These are phyloP conservation scores for Arthrobotrys musiformis DNA, from an alignment of 2,329 filamentous ascomycete genomes.

Conservation along the genomic window DNA sequence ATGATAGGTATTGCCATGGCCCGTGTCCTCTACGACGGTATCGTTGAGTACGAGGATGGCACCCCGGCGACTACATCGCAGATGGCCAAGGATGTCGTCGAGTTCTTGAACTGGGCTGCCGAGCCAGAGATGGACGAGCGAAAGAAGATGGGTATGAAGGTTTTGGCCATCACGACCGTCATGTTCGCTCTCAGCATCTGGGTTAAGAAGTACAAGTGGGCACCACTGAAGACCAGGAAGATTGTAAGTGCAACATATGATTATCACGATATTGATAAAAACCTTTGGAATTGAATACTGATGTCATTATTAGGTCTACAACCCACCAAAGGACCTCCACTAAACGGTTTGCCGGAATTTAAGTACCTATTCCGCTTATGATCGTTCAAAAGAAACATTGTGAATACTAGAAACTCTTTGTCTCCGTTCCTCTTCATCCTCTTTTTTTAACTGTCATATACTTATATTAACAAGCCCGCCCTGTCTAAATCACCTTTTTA, in stretches of 20 bases:
- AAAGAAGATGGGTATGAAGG: constrained; percentile 99
- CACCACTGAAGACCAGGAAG: constrained; percentile 94
- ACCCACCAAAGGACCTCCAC: constrained; percentile 57
- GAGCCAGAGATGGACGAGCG: constrained; percentile 99
- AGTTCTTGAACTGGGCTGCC: constrained; percentile 99
- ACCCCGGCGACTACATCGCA: constrained; percentile 95
- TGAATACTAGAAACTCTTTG: constrained; percentile 47
- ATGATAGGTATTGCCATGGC: constrained; percentile 85
- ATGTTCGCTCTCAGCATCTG: constrained; percentile 90
- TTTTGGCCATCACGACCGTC: constrained; percentile 79
- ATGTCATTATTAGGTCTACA: constrained; percentile 57
- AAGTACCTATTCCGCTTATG: background rate
- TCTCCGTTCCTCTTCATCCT: constrained; percentile 10
- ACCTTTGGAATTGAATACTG: background rate
- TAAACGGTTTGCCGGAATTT: constrained; percentile 1
- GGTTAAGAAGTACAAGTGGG: constrained; percentile 99
- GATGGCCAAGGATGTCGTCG: constrained; percentile 99
- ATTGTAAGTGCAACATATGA: constrained; percentile 67
- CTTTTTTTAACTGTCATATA: constrained; percentile 53
- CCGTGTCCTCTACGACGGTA: constrained; percentile 94
- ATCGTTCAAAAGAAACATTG: constrained; percentile 33
- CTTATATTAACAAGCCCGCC: constrained; percentile 50
- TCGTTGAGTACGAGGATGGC: constrained; percentile 97
- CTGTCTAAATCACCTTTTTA: constrained; percentile 6
- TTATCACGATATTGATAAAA: background rate